These are phyloP conservation scores for Hyaloperonospora brassicae DNA, from an alignment of 352 stramenopile genomes.

Conservation along the genomic window DNA sequence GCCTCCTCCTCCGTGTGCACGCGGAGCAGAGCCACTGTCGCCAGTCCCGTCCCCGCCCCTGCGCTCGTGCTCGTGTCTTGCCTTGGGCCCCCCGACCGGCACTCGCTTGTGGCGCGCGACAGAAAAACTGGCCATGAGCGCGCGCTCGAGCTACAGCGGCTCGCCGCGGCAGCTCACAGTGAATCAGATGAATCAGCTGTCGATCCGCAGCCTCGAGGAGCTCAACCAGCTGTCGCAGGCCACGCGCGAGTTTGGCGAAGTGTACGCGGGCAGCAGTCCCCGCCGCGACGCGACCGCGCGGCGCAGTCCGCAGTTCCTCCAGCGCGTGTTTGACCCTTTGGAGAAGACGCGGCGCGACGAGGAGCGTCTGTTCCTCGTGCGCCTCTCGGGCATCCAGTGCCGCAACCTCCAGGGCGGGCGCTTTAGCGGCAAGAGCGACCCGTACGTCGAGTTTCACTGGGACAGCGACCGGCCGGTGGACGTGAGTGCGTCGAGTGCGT, in stretches of 20 bases:
- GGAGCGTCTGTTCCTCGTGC: conserved; percentile 77
- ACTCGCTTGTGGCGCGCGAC: no score
- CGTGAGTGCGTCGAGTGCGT: no score
- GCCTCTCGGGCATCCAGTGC: conserved; percentile 83
- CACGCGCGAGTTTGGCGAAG: conserved; percentile 68
- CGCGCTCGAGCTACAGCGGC: conserved; percentile 30
- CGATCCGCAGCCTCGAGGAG: conserved; percentile 40
- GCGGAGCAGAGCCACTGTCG: no score
- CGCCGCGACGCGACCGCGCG: conserved; percentile 13
- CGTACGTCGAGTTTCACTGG: conserved; percentile 86
- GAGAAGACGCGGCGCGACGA: conserved; percentile 50
- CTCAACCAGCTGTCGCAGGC: conserved; percentile 69
- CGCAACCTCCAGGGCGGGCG: conserved; percentile 74
- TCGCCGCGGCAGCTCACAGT: conserved; percentile 41
- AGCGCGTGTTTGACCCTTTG: conserved; percentile 56
- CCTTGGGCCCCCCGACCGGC: no score
- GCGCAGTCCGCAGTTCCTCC: conserved; percentile 57
- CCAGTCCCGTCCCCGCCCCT: no score
- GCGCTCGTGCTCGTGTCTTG: no score
- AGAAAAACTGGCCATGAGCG: no score
- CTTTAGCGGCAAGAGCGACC: conserved; percentile 79
- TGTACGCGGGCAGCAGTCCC: conserved; percentile 37
- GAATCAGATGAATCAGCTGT: conserved; percentile 32
- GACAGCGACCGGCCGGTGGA: conserved; percentile 31
- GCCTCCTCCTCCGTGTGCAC: no score